phyloP scores from a whole-genome alignment of 805 yeast species.

The Trichomonascus vanleenenianus region DNA sequence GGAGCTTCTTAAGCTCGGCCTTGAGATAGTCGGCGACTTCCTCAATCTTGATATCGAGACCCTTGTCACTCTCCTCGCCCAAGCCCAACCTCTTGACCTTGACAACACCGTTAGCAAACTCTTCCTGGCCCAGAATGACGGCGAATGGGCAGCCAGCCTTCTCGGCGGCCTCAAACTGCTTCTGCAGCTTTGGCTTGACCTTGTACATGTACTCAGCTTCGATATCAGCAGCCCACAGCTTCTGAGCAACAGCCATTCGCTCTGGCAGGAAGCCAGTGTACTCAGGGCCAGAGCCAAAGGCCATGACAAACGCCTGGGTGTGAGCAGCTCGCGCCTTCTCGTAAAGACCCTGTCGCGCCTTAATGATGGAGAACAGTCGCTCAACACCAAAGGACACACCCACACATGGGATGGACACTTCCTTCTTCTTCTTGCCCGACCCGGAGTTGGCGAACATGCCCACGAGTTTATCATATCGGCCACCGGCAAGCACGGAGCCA shows the following conservation, averaged over 20 bases:
- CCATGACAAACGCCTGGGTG: conserved; percentile 94
- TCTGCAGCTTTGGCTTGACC: conserved; percentile 87
- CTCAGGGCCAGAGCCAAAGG: conserved; percentile 96
- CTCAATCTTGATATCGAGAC: conserved; percentile 61
- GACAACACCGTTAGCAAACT: conserved; percentile 68
- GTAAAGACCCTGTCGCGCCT: conserved; percentile 58
- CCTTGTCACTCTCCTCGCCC: conserved; percentile 82
- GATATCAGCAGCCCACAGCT: conserved; percentile 81
- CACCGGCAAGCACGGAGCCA: conserved; percentile 98
- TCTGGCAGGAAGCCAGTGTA: conserved; percentile 91
- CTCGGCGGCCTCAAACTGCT: conserved; percentile 97
- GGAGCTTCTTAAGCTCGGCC: conserved; percentile 26
- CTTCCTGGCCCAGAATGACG: conserved; percentile 94
- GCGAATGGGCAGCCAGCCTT: conserved; percentile 85
- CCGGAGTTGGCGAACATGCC: conserved; percentile 89
- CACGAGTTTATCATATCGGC: conserved; percentile 92
- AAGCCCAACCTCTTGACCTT: conserved; percentile 86
- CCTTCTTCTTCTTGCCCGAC: conserved; percentile 36
- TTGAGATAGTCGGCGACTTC: conserved; percentile 51
- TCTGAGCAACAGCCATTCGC: conserved; percentile 79
- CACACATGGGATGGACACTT: conserved; percentile 84
- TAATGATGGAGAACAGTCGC: conserved; percentile 83
- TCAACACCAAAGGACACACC: conserved; percentile 97
- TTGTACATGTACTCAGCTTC: conserved; percentile 90
- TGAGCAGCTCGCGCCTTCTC: conserved; percentile 70